Base-by-base conservation (phyloP, 2,329 filamentous ascomycete genomes). In the Cladophialophora immunda region DNA sequence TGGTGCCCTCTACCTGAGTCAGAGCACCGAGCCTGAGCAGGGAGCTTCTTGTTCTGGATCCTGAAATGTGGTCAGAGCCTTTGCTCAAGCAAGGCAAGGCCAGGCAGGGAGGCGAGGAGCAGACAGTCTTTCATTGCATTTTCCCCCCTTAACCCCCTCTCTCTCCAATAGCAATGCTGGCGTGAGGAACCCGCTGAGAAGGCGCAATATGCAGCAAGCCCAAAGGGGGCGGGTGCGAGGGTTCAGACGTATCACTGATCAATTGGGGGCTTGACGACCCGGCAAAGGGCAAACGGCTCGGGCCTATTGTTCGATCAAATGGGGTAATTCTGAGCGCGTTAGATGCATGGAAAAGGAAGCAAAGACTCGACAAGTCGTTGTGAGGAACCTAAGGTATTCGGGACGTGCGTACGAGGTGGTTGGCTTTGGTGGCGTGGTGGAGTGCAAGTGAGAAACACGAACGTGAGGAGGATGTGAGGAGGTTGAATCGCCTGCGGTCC, bases 401-500 rank as follows among this genome's bases (percentile, higher is more conserved):
- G 38, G 45, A 25, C 15, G 53, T 55, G 53, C 15, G 19, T 32
- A 15, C 45, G 22, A 47, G 41, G 8, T 47, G 41, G 41, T 22
- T 17, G 8, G 41, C 19, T 47, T 19, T 50, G 45, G 45, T 50
- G 45, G 45, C 45, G 9, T 50, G 45, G 6, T 50, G 45, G 45
- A 50, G 45, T 25, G 4, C 45, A 25, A 27, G 22, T 27, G 45
- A 50, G 45, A 50, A 50, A 50, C 45, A 50, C 38, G 50, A 53
- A 53, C 6, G 13, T 27, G 50, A 30, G 32, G 29, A 30, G 50
- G n/a, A 53, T 3, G 50, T 32, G 53, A 55, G 53, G 53, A 32
- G 27, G 27, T 32, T 32, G 53, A 32, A 55, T 55, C 19, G 13
- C 27, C 29, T 55, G 53, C 32, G 53, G 53, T 55, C 53, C 53